Evolutionary conservation across 2,329 filamentous ascomycete species (phyloP), one percentile per base, ranked within the genome.

Genomic region (Epichloe sylvatica): DNA sequence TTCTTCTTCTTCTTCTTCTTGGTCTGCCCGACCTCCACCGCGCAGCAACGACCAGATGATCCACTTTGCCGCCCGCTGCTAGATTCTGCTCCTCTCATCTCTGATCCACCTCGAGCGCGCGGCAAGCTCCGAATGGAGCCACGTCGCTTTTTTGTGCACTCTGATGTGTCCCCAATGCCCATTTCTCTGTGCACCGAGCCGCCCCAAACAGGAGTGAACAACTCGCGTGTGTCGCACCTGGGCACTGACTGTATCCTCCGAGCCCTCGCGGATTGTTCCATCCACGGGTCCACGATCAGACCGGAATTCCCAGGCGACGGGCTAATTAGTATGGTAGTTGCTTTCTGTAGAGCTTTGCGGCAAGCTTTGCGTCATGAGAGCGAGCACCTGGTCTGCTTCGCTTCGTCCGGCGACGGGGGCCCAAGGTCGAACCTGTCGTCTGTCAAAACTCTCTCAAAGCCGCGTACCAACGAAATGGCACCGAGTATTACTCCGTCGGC

Each of bases 71-170:
- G 42, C 25, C 35, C 23, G 43, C 25, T 37, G 42, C 40, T 34
- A 43, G 38, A 45, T 45, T 41, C 35, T 45, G 40, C 39, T 37
- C 40, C 23, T 17, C 8, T 23, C 8, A 35, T 38, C 46, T 40
- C 46, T 17, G 17, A 45, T 49, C 50, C 50, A 49, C 50, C 36
- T 15, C 7, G 3, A 33, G 38, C 38, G 35, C 46, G 50, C 46
- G 47, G 47, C 41, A 52, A 49, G 33, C 38, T 49, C 50, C 50
- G 50, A 45, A 43, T 52, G 50, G 50, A 47, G 47, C 50, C 50
- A 52, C 50, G 50, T 52, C 34, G 43, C 44, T 34, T 23, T 38
- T 19, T 17, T 38, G 42, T 45, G 43, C 41, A 39, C 43, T 46
- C 36, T 30, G 30, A 42, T 48, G 46, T 42, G 38, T 43, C 46